phyloP scores from a whole-genome alignment of 352 stramenopile species.

The Aphanomyces cochlioides region DNA sequence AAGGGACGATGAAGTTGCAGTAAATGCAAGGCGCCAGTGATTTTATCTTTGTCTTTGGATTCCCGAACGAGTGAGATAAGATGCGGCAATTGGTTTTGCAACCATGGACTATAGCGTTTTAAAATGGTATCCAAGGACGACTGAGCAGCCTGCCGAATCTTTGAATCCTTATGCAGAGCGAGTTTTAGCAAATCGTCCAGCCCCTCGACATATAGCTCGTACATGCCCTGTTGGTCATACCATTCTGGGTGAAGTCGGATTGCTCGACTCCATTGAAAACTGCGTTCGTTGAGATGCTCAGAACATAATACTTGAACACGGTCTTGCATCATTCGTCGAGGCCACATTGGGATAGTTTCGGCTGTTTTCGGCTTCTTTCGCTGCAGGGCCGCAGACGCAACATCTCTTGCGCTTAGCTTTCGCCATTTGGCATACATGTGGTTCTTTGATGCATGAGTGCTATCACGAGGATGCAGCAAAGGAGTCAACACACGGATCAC shows the following conservation, averaged over 20 bases:
- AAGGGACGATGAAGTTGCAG: constrained; percentile 12
- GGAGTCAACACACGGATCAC: constrained; percentile 7
- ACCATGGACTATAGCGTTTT: constrained; percentile 12
- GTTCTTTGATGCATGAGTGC: constrained; percentile 1
- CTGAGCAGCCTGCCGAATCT: constrained; percentile 17
- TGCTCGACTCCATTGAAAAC: constrained; percentile 5
- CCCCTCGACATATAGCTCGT: neutral
- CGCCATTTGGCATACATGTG: constrained; percentile 37
- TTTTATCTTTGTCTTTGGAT: neutral
- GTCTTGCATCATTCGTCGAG: constrained; percentile 28
- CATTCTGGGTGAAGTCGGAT: neutral
- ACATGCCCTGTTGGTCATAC: neutral
- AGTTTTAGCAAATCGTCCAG: constrained; percentile 1
- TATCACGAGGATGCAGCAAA: constrained; percentile 16
- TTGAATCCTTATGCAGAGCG: constrained; percentile 4
- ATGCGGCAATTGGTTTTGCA: neutral
- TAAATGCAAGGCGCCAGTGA: constrained; percentile 20
- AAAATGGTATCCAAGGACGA: neutral
- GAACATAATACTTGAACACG: constrained; percentile 8
- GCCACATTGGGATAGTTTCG: constrained; percentile 14
- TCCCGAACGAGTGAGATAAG: neutral
- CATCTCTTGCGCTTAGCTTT: constrained; percentile 48
- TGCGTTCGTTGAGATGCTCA: constrained; percentile 11
- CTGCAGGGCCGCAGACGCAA: constrained; percentile 46
- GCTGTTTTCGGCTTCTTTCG: constrained; percentile 20